Base-by-base conservation (phyloP, 2,329 filamentous ascomycete genomes). In the Kalaharituber pfeilii region DNA sequence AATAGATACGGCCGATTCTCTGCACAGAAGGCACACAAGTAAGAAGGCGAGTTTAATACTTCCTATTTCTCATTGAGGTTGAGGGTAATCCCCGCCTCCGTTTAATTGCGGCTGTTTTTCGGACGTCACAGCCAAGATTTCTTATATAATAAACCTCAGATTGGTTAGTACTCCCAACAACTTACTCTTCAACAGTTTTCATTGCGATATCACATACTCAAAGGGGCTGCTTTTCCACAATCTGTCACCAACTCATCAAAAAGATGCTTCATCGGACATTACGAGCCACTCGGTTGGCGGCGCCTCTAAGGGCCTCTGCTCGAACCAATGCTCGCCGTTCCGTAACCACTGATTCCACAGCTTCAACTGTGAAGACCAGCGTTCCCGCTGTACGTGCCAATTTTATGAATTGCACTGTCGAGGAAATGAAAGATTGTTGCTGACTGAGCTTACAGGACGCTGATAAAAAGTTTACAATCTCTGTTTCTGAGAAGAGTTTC, bases 401-500 rank as follows among this genome's bases (percentile, higher is more conserved):
- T 53, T 58, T 62, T 56, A 62, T 73, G 69, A 71, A 73, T 65
- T 65, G 70, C 53, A n/a, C n/a, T n/a, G n/a, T n/a, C n/a, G n/a
- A n/a, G n/a, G n/a, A n/a, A n/a, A n/a, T n/a, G n/a, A n/a, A n/a
- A n/a, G n/a, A n/a, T n/a, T n/a, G n/a, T n/a, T n/a, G n/a, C n/a
- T n/a, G n/a, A 18, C 25, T 30, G 11, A 28, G 51, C 20, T 20
- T 62, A 53, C 68, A 94, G 87, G 84, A 88, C 71, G 88, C 95
- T 70, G 86, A 95, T 67, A 84, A 94, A 77, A 80, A 81, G 62
- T 96, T 98, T 75, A 79, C 82, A 67, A 80, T 98, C 69, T 83
- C 80, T 67, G 83, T 98, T 70, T 94, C 86, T 70, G 86, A 95
- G 70, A 89, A 96, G 82, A 89, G 86, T 75, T 98, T 96, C 75